phyloP scores from a whole-genome alignment of 495 filamentous ascomycete genomes.

The Monascus purpureus region DNA sequence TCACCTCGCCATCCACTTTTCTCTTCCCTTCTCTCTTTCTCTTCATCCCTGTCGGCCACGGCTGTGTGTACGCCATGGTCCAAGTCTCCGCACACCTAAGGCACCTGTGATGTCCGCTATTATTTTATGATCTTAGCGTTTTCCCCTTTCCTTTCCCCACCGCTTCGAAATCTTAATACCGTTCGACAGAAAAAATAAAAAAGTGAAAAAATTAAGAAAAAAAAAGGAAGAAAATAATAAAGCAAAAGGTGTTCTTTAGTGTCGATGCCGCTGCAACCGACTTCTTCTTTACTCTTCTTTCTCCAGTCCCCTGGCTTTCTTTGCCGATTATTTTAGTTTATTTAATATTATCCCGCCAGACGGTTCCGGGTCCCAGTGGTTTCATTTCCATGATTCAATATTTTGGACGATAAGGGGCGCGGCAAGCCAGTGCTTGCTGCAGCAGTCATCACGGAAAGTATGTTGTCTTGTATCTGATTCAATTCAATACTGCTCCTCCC shows the following conservation, averaged over 20 bases:
- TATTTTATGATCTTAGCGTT: slow-evolving; percentile 2
- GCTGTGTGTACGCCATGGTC: slow-evolving; percentile 17
- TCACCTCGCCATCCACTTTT: slow-evolving; percentile 1
- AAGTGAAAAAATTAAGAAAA: not conserved
- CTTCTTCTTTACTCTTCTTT: not conserved
- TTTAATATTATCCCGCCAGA: too few relatives aligned
- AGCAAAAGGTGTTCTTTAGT: too few relatives aligned
- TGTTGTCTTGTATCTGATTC: slow-evolving; percentile 7
- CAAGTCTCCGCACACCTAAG: slow-evolving; percentile 13
- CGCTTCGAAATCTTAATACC: too few relatives aligned
- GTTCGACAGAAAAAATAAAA: slow-evolving; percentile 4
- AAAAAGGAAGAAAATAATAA: not conserved
- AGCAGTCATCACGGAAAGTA: slow-evolving; percentile 39
- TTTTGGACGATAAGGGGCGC: slow-evolving; percentile 39
- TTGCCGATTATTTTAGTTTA: too few relatives aligned
- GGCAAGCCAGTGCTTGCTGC: slow-evolving; percentile 43
- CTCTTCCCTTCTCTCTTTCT: slow-evolving; percentile 3
- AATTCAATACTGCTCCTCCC: too few relatives aligned
- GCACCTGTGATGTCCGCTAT: slow-evolving; percentile 13
- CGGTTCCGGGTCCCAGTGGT: slow-evolving; percentile 12
- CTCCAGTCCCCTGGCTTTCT: too few relatives aligned
- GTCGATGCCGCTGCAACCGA: not conserved
- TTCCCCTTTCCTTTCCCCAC: slow-evolving; percentile 3
- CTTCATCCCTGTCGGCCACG: not conserved
- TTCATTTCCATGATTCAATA: slow-evolving; percentile 37